phyloP scores from a whole-genome alignment of 305 asterid species.

The Caryopteris hybrid region DNA sequence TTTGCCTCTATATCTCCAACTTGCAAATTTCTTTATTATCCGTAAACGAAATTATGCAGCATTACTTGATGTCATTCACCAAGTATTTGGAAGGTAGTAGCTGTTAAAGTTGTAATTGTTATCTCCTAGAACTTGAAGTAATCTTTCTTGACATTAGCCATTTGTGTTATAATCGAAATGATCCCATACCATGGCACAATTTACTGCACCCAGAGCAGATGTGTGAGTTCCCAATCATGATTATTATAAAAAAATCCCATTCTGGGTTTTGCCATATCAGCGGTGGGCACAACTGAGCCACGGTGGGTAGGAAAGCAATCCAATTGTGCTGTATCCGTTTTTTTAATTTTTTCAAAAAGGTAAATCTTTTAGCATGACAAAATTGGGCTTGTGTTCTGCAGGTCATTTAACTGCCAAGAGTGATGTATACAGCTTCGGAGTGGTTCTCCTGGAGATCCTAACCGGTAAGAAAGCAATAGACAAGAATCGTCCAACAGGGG shows the following conservation, averaged over 20 bases:
- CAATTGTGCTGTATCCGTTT: neutral
- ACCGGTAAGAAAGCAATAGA: slow-evolving; percentile 83
- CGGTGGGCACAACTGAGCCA: neutral
- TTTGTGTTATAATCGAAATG: too few relatives aligned
- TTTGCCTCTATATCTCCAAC: neutral
- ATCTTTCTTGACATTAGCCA: too few relatives aligned
- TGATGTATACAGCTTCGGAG: slow-evolving; percentile 89
- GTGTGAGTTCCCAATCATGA: neutral
- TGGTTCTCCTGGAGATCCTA: slow-evolving; percentile 74
- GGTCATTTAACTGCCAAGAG: slow-evolving; percentile 86
- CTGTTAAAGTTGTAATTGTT: too few relatives aligned
- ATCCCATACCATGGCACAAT: neutral
- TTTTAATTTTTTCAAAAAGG: too few relatives aligned
- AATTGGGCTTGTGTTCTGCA: neutral
- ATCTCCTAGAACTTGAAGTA: too few relatives aligned
- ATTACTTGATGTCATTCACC: too few relatives aligned
- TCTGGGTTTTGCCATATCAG: neutral
- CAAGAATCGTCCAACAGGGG: slow-evolving; percentile 81
- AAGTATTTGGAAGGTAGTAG: too few relatives aligned
- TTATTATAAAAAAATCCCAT: neutral
- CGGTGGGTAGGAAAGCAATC: neutral
- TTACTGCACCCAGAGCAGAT: neutral
- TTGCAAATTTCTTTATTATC: too few relatives aligned
- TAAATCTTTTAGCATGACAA: too few relatives aligned
- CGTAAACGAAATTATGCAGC: too few relatives aligned